Percentiles rank a stretch among this genome's conserved stretches.
These are phyloP conservation scores for Chlorella ohadii DNA, from an alignment of 139 green algal species.

Conservation along the genomic window DNA sequence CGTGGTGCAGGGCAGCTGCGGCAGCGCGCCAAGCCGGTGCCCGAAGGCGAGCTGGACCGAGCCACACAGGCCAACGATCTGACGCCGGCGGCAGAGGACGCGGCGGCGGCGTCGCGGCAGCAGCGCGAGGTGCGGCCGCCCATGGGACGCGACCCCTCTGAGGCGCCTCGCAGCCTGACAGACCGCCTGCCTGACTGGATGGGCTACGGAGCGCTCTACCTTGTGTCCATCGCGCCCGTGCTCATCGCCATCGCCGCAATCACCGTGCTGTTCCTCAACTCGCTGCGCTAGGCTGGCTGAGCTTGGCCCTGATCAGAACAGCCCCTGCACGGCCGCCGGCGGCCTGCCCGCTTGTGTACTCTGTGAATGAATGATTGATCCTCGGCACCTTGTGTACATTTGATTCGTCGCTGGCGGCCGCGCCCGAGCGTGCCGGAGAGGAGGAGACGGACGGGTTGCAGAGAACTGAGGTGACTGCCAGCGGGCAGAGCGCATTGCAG, in stretches of 20 bases:
- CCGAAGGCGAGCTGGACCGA: background rate
- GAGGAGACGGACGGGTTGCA: too few species aligned
- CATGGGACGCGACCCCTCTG: slow-evolving; percentile 67
- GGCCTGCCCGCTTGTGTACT: background rate
- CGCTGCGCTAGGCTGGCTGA: slow-evolving; percentile 74
- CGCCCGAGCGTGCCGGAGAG: too few species aligned
- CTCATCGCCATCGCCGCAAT: slow-evolving; percentile 80
- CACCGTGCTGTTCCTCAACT: slow-evolving; percentile 87
- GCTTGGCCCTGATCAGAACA: too few species aligned
- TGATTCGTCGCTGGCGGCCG: background rate
- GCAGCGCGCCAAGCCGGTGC: background rate
- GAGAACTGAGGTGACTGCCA: too few species aligned
- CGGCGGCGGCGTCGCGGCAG: slow-evolving; percentile 37
- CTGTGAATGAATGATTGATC: too few species aligned
- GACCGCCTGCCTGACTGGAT: slow-evolving; percentile 88
- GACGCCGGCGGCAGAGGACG: slow-evolving; percentile 39
- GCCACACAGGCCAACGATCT: background rate
- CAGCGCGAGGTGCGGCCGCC: slow-evolving; percentile 32
- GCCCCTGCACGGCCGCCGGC: background rate
- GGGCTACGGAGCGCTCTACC: slow-evolving; percentile 85
- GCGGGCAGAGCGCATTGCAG: too few species aligned
- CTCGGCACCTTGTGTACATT: background rate
- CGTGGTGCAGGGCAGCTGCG: slow-evolving; percentile 13
- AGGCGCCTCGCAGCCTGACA: slow-evolving; percentile 68
- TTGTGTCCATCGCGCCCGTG: slow-evolving; percentile 77